Percentiles rank a stretch among this genome's conserved stretches.
Evolutionary conservation across 768 basidiomycete genomes (phyloP).

Genomic region (Dendrothele bispora): DNA sequence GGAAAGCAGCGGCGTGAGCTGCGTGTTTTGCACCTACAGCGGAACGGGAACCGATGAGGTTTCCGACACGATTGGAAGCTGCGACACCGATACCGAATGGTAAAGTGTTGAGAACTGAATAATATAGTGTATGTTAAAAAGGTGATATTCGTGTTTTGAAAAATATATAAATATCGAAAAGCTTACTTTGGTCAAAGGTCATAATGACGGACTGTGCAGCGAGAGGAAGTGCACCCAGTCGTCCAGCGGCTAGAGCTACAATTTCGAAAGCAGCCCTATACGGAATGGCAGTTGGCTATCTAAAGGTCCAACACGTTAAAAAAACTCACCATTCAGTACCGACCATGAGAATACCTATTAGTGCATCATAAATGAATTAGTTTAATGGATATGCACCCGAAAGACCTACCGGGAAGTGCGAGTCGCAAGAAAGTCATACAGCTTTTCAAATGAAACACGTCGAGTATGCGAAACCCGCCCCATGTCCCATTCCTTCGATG

Average conservation of each 20-base stretch:
- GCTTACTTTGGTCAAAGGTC: slow-evolving; percentile 72
- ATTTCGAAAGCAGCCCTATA: slow-evolving; percentile 80
- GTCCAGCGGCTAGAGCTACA: slow-evolving; percentile 74
- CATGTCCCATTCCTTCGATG: slow-evolving; percentile 62
- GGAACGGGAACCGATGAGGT: slow-evolving; percentile 62
- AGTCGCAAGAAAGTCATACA: slow-evolving; percentile 62
- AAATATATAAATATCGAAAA: neutral
- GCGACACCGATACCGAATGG: slow-evolving; percentile 79
- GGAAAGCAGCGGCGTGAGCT: slow-evolving; percentile 61
- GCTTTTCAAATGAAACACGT: slow-evolving; percentile 45
- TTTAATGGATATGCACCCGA: too few relatives aligned
- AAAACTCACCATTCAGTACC: slow-evolving; percentile 71
- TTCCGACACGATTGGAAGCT: slow-evolving; percentile 71
- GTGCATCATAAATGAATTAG: too few relatives aligned
- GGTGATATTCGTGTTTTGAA: neutral
- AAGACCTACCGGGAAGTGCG: slow-evolving; percentile 78
- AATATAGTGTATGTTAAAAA: slow-evolving; percentile 1
- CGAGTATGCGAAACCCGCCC: slow-evolving; percentile 52
- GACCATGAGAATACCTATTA: slow-evolving; percentile 75
- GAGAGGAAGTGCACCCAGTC: slow-evolving; percentile 63
- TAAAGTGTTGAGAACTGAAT: slow-evolving; percentile 64
- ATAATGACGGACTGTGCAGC: slow-evolving; percentile 80
- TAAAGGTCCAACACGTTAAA: neutral
- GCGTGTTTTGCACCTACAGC: slow-evolving; percentile 52
- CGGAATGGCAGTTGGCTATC: neutral